Conservation (phyloP, 768 basidiomycete genomes). For the Hysterangium stoloniferum region DNA sequence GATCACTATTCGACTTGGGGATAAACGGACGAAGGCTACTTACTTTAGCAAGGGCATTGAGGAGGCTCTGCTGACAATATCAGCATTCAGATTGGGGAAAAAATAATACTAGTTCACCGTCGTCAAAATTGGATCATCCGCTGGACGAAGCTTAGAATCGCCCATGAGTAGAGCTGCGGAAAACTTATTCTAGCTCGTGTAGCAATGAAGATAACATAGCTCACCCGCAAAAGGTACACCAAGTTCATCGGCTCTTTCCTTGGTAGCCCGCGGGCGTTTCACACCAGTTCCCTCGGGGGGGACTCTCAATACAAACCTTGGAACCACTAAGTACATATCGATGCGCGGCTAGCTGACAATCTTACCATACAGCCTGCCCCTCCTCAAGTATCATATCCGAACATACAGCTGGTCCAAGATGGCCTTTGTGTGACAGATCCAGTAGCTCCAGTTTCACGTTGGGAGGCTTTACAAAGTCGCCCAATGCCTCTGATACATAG, state of each 20-base stretch:
- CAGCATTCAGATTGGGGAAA: background rate
- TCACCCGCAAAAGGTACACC: conserved; percentile 40
- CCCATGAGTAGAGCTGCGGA: conserved; percentile 35
- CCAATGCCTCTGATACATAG: conserved; percentile 53
- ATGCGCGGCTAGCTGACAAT: background rate
- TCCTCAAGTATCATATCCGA: conserved; percentile 59
- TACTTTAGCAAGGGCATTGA: conserved; percentile 52
- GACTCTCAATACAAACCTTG: conserved; percentile 9
- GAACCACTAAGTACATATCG: background rate
- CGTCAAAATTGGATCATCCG: conserved; percentile 68
- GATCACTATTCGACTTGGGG: conserved; percentile 4
- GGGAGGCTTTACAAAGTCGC: conserved; percentile 42
- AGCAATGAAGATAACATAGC: conserved; percentile 15
- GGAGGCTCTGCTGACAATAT: conserved; percentile 35
- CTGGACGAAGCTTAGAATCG: conserved; percentile 38
- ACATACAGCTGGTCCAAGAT: conserved; percentile 60
- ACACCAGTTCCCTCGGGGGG: background rate
- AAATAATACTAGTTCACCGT: conserved; percentile 30
- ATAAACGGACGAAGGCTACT: conserved; percentile 14
- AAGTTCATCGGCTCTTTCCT: conserved; percentile 22
- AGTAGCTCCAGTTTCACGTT: conserved; percentile 49
- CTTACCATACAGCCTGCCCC: conserved; percentile 65
- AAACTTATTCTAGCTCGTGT: background rate
- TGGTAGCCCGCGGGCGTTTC: conserved; percentile 27
- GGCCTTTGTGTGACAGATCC: conserved; percentile 62